Percentiles rank a stretch among this genome's conserved stretches.
phyloP scores from a whole-genome alignment of 2,329 filamentous ascomycete species.

The Colletotrichum truncatum region DNA sequence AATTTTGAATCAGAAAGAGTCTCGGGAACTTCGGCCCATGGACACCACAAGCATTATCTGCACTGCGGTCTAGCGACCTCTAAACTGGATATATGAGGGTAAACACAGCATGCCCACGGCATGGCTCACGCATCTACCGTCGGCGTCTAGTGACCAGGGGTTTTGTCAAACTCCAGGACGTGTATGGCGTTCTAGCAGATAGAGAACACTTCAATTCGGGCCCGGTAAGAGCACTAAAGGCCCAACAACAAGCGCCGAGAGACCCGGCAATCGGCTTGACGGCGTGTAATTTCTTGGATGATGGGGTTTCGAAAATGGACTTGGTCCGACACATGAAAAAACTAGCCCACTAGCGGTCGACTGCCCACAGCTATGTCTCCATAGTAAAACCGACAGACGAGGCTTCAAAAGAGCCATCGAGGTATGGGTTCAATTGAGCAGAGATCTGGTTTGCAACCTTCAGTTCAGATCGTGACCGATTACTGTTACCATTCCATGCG shows the following conservation, averaged over 20 bases:
- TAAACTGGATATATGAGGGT: neutral
- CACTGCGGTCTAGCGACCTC: neutral
- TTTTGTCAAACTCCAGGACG: too few species aligned
- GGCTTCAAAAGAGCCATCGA: neutral
- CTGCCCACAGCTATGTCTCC: neutral
- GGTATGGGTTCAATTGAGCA: neutral
- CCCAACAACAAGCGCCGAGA: conserved; percentile 9
- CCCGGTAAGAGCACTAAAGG: neutral
- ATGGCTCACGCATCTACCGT: neutral
- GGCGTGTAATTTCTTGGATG: conserved; percentile 15
- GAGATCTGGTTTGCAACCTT: neutral
- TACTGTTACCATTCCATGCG: conserved; percentile 6
- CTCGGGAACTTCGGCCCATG: conserved; percentile 27
- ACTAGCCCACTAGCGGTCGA: neutral
- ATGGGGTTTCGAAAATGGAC: conserved; percentile 1
- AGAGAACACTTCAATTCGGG: neutral
- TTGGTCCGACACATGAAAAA: neutral
- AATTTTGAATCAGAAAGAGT: conserved; percentile 20
- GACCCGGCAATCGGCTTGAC: conserved; percentile 6
- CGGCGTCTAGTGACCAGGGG: neutral
- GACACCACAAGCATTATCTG: conserved; percentile 4
- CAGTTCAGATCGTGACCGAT: neutral
- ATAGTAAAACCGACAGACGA: neutral
- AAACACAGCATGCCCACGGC: neutral
- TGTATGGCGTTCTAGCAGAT: too few species aligned